Base-by-base conservation (phyloP, 2,329 filamentous ascomycete genomes). In the Alternaria consortialis region DNA sequence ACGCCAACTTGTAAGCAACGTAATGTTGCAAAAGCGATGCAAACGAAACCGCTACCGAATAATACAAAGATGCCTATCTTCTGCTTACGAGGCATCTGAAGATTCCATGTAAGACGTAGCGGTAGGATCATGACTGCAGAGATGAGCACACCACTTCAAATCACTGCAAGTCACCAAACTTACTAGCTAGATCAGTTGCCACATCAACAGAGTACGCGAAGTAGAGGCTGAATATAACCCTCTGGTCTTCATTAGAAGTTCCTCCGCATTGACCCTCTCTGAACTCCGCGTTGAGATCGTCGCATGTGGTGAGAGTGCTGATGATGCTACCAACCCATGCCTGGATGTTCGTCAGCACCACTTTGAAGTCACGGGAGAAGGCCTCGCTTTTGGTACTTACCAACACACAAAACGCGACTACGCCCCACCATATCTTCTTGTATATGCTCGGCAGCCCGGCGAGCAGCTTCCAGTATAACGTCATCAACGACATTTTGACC, bases 231-330 rank as follows among this genome's bases (percentile, higher is more conserved):
- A 68, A 68, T 20, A 60, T 56, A 32, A 64, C 57, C 7, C 62
- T 54, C 15, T 58, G 17, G 8, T 58, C 9, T 17, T 68, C 66
- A 25, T 68, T 56, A 7, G 59, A 43, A 11, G 58, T 68, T 15
- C 54, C 54, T 13, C 53, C 53, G 57, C 77, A 80, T 56, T 53
- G 60, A 4, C 72, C 72, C 23, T 62, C 56, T 15, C 70, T 75
- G 37, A 79, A 79, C 71, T 77, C 80, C 7, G 72, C 74, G 15
- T 77, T 70, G 60, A 80, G 72, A 51, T 72, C 74, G 13, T 72
- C 58, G 57, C 79, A 82, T 7, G 72, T 78, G 6, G 75, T 74
- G 48, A 79, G 66, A 27, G 74, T 78, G 9, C 73, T 71, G 20
- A 78, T 47, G 13, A 78, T 65, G 47, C 76, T 78, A 31, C 78